Base-by-base conservation (phyloP, 495 filamentous ascomycete species). In the Neurospora discreta region DNA sequence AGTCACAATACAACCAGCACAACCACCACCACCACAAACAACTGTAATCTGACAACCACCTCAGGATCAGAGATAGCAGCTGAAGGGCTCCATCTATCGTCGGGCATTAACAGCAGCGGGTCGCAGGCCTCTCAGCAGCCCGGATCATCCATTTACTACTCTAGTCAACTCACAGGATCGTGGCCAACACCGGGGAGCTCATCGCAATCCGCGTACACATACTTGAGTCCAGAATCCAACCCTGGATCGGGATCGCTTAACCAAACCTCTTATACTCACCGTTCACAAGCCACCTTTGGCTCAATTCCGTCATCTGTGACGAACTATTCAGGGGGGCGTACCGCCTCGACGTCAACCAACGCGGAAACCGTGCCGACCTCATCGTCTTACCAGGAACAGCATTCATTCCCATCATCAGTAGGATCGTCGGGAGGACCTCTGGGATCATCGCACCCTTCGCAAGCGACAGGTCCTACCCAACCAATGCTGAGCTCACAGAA, bases 41-140 rank as follows among this genome's bases (percentile, higher is more conserved):
- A 87, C 85, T 78, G 83, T 89, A 42, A 74, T 84, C 82, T 85
- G 74, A 85, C 81, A 71, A 74, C 75, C 58, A 73, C 71, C 39
- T 68, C 77, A 84, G 82, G 82, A 65, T 65, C 52, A 65, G 52
- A 65, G 75, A 79, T 76, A 73, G 72, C 79, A n/a, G 85, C 85
- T 69, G 91, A 94, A 72, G 84, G 85, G 43, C 78, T 90, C 69
- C 89, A 85, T 76, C 88, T 90, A 71, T 84, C 85, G n/a, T 85
- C 90, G 15, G 85, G 86, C 72, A 75, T 89, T 5, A 85, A 86
- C 77, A 87, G 81, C 72, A 82, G 81, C 74, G 86, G 82, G 75
- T 84, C 87, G n/a, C 80, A 82, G 33, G 78, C 82, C 73, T 85
- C 87, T 20, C 84, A 83, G 33, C 70, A 74, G 18, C 77, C 81